phyloP scores from a whole-genome alignment of 1,284 basidiomycete species.

The Porogramme epimiltina region DNA sequence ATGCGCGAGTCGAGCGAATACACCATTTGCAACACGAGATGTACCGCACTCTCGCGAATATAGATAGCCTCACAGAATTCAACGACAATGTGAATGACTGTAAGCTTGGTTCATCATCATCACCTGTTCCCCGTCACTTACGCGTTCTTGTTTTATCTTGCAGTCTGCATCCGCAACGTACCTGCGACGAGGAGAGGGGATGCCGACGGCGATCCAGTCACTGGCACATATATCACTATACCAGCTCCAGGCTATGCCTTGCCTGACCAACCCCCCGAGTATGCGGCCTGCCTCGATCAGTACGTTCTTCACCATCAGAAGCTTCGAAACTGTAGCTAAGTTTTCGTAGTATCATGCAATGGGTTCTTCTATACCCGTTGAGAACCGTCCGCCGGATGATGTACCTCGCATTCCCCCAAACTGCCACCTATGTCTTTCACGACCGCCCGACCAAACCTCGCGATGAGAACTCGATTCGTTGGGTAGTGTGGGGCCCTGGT shows the following conservation, averaged over 20 bases:
- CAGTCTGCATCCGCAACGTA: background rate
- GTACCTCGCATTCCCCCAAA: constrained; percentile 48
- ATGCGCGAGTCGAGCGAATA: constrained; percentile 43
- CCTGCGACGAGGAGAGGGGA: background rate
- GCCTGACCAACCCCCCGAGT: background rate
- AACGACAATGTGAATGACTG: constrained; percentile 36
- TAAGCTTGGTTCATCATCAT: constrained; percentile 32
- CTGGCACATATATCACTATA: constrained; percentile 47
- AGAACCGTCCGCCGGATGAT: constrained; percentile 55
- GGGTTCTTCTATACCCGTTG: constrained; percentile 55
- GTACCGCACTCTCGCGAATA: constrained; percentile 50
- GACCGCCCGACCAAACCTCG: constrained; percentile 30
- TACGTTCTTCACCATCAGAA: too few relatives aligned
- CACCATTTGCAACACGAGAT: constrained; percentile 45
- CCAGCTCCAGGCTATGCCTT: constrained; percentile 34
- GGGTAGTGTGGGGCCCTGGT: constrained; percentile 49
- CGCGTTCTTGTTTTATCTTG: background rate
- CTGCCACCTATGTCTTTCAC: constrained; percentile 43
- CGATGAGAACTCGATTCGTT: constrained; percentile 45
- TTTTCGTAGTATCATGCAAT: constrained; percentile 35
- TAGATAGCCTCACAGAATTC: constrained; percentile 40
- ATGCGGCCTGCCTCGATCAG: too few relatives aligned
- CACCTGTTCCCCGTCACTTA: background rate
- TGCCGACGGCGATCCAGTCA: constrained; percentile 32
- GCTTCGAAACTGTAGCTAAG: too few relatives aligned